Percentiles rank a stretch among this genome's conserved stretches.
Evolutionary conservation across 1,284 basidiomycete species (phyloP).

Genomic region (Irpex lacteus): DNA sequence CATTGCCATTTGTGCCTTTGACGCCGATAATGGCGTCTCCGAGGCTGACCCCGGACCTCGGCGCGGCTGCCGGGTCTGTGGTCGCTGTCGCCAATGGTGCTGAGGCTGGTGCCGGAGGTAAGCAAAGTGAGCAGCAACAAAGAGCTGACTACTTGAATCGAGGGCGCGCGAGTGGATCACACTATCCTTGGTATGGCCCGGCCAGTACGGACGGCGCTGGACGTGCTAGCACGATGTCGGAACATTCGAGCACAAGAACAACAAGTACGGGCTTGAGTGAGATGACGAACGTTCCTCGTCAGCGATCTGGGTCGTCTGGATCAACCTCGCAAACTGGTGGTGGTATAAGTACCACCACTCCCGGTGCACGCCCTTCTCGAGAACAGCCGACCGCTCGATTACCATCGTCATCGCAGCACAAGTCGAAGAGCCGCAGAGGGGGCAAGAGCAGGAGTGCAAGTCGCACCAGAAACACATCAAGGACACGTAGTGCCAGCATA

Average conservation of each 20-base stretch:
- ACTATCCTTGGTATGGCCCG: not conserved
- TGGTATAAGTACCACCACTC: no score
- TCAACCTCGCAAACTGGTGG: no score
- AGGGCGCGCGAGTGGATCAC: not conserved
- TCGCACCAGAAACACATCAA: not conserved
- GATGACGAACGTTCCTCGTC: not conserved
- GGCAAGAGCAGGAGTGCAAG: not conserved
- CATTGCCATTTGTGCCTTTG: conserved; percentile 38
- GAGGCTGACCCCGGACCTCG: conserved; percentile 43
- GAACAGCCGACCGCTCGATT: no score
- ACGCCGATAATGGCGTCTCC: conserved; percentile 60
- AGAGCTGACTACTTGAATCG: not conserved
- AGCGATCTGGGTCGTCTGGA: not conserved
- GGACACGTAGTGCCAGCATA: no score
- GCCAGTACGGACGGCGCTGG: no score
- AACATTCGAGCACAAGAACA: not conserved
- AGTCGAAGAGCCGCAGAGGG: not conserved
- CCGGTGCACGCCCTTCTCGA: no score
- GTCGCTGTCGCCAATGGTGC: not conserved
- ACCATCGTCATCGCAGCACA: not conserved
- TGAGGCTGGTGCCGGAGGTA: not conserved
- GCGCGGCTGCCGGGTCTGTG: conserved; percentile 9
- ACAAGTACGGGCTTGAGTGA: not conserved
- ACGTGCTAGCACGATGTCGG: no score
- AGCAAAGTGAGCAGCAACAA: not conserved